These are phyloP conservation scores for Dissoconium aciculare DNA, from an alignment of 2,329 filamentous ascomycete species.

Conservation along the genomic window DNA sequence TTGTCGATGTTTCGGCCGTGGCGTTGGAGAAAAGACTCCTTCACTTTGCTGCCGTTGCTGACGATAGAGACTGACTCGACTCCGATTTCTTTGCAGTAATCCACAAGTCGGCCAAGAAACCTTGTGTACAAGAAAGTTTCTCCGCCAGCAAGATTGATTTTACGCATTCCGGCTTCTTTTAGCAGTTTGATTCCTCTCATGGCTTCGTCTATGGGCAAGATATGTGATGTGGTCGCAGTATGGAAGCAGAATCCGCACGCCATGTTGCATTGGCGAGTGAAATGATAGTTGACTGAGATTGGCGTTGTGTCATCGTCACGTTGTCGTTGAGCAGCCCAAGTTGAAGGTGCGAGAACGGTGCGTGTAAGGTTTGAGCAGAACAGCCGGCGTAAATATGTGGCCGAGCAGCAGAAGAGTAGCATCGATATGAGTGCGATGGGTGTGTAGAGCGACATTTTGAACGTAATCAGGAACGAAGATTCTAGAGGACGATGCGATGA, in stretches of 20 bases:
- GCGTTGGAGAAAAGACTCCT: constrained; percentile 28
- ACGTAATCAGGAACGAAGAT: too few relatives aligned
- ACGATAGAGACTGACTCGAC: constrained; percentile 41
- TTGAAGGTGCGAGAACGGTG: not conserved
- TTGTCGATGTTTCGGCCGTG: constrained; percentile 37
- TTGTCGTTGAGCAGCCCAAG: not conserved
- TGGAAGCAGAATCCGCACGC: constrained; percentile 44
- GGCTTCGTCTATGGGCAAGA: constrained; percentile 28
- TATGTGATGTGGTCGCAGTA: constrained; percentile 36
- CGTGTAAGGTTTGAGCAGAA: too few relatives aligned
- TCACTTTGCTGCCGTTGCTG: constrained; percentile 38
- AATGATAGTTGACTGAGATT: constrained; percentile 35
- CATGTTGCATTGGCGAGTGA: constrained; percentile 35
- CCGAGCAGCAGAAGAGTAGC: constrained; percentile 1
- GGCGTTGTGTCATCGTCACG: too few relatives aligned
- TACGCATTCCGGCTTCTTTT: constrained; percentile 38
- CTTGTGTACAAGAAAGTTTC: constrained; percentile 39
- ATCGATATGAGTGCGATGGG: too few relatives aligned
- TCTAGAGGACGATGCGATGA: too few relatives aligned
- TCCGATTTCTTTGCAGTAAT: constrained; percentile 35
- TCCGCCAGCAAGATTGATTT: constrained; percentile 42
- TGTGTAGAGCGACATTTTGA: too few relatives aligned
- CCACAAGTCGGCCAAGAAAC: constrained; percentile 30
- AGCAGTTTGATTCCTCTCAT: constrained; percentile 34
- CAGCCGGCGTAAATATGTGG: too few relatives aligned